Evolutionary conservation across 83 land plant species (phyloP), one percentile per base, ranked within the genome.

Genomic region (Diphasiastrum complanatum): DNA sequence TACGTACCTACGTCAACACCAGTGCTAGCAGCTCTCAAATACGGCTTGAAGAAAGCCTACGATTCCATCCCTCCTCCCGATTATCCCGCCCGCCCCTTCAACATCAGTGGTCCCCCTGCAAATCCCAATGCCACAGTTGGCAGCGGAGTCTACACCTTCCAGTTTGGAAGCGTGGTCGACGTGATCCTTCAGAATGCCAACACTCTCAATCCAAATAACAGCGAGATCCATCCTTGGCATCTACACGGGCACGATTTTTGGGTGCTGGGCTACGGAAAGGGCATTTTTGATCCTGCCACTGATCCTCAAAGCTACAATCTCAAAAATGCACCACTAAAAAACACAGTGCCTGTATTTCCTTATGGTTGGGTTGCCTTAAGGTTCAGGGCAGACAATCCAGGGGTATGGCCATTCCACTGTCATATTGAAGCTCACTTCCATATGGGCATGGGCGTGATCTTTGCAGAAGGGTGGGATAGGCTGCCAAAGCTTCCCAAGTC

Each of bases 161-260:
- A 52, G 5, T 31, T 52, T 3, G 56, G 56, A 19, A 48, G 46
- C 33, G 61, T 64, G 10, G 78, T 75, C 11, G 80, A 77, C 33
- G 20, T 77, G 16, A 23, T 77, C 34, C 18, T 76, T 33, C 79
- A 76, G 45, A 77, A 77, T 53, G 70, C 79, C 29, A 61, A 60
- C 47, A 73, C 63, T 3, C 33, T 77, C 10, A n/a, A 26, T n/a
- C 26, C 51, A 18, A 67, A 73, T 34, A 32, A n/a, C 22, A 61
- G 73, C 18, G 78, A 73, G 68, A 54, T 77, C 2, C 78, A 77
- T 45, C 80, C 80, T 25, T 77, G 80, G 80, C 80, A 77, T 50
- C 45, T 77, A 33, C 80, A 77, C 20, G 80, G 78, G 10, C 80
- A 77, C 33, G 78, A 73, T 48, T 77, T 77, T 32, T 77, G 80